These are phyloP conservation scores for Hansenula lynferdii DNA, from an alignment of 1,139 yeast genomes.

Conservation along the genomic window DNA sequence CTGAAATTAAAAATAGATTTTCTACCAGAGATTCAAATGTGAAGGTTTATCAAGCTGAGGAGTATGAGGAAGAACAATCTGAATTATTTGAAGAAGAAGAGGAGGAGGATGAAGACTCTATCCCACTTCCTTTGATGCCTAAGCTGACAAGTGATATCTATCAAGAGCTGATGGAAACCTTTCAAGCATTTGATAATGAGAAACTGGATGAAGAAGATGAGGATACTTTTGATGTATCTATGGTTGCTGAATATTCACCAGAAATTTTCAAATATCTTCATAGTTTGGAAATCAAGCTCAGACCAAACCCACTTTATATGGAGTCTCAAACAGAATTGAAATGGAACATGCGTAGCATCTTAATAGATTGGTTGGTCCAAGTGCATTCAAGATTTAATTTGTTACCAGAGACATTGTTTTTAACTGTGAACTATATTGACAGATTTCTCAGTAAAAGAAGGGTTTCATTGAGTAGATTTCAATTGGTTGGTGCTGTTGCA, in stretches of 20 bases:
- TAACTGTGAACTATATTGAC: constrained; percentile 87
- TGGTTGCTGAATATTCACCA: constrained; percentile 95
- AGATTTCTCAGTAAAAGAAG: constrained; percentile 72
- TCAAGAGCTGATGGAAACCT: constrained; percentile 45
- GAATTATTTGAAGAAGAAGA: constrained; percentile 13
- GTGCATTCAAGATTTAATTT: constrained; percentile 85
- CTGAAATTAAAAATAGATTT: constrained; percentile 14
- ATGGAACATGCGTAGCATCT: constrained; percentile 86
- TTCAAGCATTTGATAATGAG: constrained; percentile 42
- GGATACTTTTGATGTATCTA: constrained; percentile 85
- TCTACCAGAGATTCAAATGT: constrained; percentile 11
- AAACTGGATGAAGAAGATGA: constrained; percentile 74
- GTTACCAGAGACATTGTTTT: constrained; percentile 84
- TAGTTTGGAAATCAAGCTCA: constrained; percentile 62
- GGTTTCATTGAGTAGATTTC: constrained; percentile 80
- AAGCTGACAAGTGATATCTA: constrained; percentile 41
- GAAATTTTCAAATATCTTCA: constrained; percentile 86
- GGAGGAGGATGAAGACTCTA: constrained; percentile 21
- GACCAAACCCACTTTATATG: constrained; percentile 85
- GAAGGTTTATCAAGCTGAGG: constrained; percentile 16
- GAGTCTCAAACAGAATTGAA: constrained; percentile 78
- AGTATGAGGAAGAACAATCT: constrained; percentile 24
- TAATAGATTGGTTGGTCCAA: constrained; percentile 94
- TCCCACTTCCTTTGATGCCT: constrained; percentile 47
- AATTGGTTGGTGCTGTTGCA: constrained; percentile 94